phyloP scores from a whole-genome alignment of 2,329 filamentous ascomycete genomes.

The Fusarium aywerte region DNA sequence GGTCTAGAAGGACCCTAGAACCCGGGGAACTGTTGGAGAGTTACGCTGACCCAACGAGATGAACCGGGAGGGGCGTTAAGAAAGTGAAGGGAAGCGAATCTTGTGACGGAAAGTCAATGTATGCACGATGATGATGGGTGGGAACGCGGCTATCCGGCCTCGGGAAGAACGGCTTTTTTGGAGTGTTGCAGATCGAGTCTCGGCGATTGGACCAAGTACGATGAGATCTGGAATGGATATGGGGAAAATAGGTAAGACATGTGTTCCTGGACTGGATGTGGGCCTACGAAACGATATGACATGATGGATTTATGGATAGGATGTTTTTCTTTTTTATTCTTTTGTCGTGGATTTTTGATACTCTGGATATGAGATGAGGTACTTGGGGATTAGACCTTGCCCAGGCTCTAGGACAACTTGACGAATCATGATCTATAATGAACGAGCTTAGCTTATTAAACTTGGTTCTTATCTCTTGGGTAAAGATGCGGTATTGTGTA shows the following conservation, averaged over 20 bases:
- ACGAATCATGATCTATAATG: conserved; percentile 45
- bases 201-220: conserved; percentile 35
- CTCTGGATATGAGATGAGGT: conserved; percentile 14
- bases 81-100: conserved; percentile 7
- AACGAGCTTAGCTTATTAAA: conserved; percentile 15
- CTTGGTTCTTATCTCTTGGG: neutral
- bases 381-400: conserved; percentile 16
- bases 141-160: conserved; percentile 29
- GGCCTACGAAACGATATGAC: conserved; percentile 8
- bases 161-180: conserved; percentile 42
- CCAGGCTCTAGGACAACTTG: conserved; percentile 25
- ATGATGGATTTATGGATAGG: conserved; percentile 7
- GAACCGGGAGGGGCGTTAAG: conserved; percentile 21
- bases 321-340: conserved; percentile 1
- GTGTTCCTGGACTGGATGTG: conserved; percentile 5
- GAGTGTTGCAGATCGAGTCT: conserved; percentile 32
- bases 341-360: conserved; percentile 6
- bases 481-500: no score
- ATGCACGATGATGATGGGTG: conserved; percentile 43
- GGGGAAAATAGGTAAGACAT: conserved; percentile 20
- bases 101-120: conserved; percentile 9
- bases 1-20: conserved; percentile 19
- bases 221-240: conserved; percentile 12
- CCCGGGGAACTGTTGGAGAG: conserved; percentile 10
- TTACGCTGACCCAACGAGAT: conserved; percentile 6